Percentiles rank a stretch among this genome's conserved stretches.
phyloP scores from a whole-genome alignment of 495 filamentous ascomycete genomes.

The Penicillium atrosanguineum region DNA sequence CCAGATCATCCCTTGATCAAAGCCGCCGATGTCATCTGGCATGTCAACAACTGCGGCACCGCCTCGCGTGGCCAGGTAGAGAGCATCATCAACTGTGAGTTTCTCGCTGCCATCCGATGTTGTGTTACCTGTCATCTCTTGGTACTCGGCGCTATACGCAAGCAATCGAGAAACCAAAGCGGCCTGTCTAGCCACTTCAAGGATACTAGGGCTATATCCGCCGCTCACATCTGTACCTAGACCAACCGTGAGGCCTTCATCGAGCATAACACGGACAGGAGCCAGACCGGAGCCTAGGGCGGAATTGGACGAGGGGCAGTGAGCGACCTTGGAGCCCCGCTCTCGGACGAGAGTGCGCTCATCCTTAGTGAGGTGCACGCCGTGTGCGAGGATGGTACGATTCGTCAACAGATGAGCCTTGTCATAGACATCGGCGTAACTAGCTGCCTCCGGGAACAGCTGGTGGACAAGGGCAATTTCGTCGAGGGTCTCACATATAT shows the following conservation, averaged over 20 bases:
- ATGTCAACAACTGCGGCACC: constrained; percentile 77
- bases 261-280: constrained; percentile 69
- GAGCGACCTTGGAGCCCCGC: constrained; percentile 64
- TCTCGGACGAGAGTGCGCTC: constrained; percentile 63
- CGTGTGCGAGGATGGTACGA: constrained; percentile 84
- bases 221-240: constrained; percentile 89
- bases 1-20: constrained; percentile 82
- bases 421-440: constrained; percentile 83
- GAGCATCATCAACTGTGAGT: constrained; percentile 74
- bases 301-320: constrained; percentile 86
- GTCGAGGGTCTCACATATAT: constrained; percentile 79
- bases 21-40: constrained; percentile 64
- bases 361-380: constrained; percentile 63
- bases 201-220: constrained; percentile 76
- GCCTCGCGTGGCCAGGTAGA: constrained; percentile 80
- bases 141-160: not conserved
- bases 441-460: constrained; percentile 62
- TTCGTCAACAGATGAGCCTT: constrained; percentile 60
- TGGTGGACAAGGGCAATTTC: constrained; percentile 68
- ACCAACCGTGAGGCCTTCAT: constrained; percentile 72
- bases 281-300: constrained; percentile 73
- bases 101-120: constrained; percentile 43
- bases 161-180: constrained; percentile 65
- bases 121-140: constrained; percentile 4
- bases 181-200: constrained; percentile 78